These are phyloP conservation scores for Stentor roeselii DNA, from an alignment of 73 alveolate species.

Conservation along the genomic window DNA sequence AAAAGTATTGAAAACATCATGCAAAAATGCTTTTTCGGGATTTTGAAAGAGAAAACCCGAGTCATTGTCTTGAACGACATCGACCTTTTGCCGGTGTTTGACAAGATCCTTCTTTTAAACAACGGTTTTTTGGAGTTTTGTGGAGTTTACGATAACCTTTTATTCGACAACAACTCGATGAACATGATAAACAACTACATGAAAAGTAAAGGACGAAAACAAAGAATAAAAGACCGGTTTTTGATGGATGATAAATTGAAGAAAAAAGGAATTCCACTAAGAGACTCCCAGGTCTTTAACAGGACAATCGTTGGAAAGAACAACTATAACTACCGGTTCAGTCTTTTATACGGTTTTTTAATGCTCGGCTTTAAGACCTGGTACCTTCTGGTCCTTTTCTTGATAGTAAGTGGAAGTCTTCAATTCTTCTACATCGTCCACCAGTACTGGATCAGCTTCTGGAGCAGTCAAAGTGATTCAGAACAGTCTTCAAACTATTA, in stretches of 20 bases:
- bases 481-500: neutral
- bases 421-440: neutral
- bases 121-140: neutral
- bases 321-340: too few species aligned
- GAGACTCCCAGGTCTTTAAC: too few species aligned
- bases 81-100: conserved; percentile 43
- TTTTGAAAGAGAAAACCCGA: conserved; percentile 51
- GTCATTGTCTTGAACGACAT: conserved; percentile 48
- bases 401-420: neutral
- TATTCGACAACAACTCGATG: conserved; percentile 66
- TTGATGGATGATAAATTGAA: too few species aligned
- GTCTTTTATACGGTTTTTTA: neutral
- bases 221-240: too few species aligned
- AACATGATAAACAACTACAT: conserved; percentile 33
- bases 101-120: conserved; percentile 29
- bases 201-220: conserved; percentile 12
- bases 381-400: neutral
- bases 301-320: too few species aligned
- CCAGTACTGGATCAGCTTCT: neutral
- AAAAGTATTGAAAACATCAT: conserved; percentile 64
- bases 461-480: neutral
- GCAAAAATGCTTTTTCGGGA: conserved; percentile 52
- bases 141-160: conserved; percentile 33
- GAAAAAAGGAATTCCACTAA: too few species aligned
- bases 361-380: neutral